Evolutionary conservation across 768 basidiomycete species (phyloP), one percentile per base, ranked within the genome.

Genomic region (Tricholomella constricta): DNA sequence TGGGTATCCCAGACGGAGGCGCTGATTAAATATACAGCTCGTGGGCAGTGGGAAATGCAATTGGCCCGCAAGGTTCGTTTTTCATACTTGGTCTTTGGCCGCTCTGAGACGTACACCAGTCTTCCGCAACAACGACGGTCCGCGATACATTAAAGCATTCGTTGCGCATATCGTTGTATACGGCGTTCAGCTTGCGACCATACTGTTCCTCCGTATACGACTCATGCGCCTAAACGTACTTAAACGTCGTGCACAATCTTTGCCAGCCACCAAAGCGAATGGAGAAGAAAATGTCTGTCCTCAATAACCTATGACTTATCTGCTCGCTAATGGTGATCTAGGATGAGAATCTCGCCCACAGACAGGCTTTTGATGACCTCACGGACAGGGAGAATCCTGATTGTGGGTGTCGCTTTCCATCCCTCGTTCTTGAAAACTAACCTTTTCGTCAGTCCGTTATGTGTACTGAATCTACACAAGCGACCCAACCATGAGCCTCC

Each of bases 11-110:
- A n/a, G n/a, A n/a, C n/a, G n/a, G n/a, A n/a, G n/a, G n/a, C n/a
- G n/a, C n/a, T n/a, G n/a, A n/a, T n/a, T n/a, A n/a, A n/a, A n/a
- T 38, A 15, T 27, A 15, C 26, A 76, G 72, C 44, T 76, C 77
- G 6, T 82, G 79, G 77, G 77, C 79, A 19, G 73, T 73, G 5
- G 80, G 80, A 8, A 82, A 80, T 61, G 76, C 78, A 15, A 63
- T 78, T 53, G 75, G 73, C 3, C 76, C 76, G 5, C 77, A 79
- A 70, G 70, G 75, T 70, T 31, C 36, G 35, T 48, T 19, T 4
- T 6, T n/a, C 20, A 43, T 26, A 5, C 15, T 51, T 32, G 11
- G 29, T 27, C 6, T 3, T 37, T 51, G 6, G 27, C 14, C 32
- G 7, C 26, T 1, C 38, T 12, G 25, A 6, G 15, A n/a, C 42